A percentile compares a stretch with the other conserved stretches of the same genome.
Conservation (phyloP, 2,329 filamentous ascomycete genomes). For the Ceratocystis diversiconidia region DNA sequence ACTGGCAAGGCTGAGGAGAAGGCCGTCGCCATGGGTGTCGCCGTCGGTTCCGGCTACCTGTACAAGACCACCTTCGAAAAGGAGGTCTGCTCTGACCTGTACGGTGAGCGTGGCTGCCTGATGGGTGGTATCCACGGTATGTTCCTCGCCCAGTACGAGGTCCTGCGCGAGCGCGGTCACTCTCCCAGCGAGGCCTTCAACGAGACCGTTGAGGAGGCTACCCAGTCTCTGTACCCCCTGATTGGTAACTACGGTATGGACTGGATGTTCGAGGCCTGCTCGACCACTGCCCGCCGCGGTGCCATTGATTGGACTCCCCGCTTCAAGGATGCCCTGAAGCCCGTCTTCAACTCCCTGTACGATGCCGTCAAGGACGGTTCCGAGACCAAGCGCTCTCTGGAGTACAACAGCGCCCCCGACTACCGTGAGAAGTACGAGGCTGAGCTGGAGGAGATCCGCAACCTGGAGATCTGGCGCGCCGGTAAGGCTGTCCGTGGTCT, state of each 20-base stretch:
- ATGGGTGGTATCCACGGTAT: conserved; percentile 99
- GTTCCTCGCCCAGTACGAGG: conserved; percentile 99
- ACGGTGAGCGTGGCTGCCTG: conserved; percentile 98
- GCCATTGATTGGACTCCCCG: conserved; percentile 95
- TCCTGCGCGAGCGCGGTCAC: conserved; percentile 97
- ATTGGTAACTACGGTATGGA: conserved; percentile 98
- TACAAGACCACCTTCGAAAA: conserved; percentile 99
- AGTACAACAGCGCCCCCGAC: conserved; percentile 91
- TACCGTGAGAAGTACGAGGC: conserved; percentile 96
- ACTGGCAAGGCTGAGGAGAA: conserved; percentile 97
- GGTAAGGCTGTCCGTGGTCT: conserved; percentile 90
- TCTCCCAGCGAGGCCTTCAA: conserved; percentile 98
- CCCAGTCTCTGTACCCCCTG: conserved; percentile 91
- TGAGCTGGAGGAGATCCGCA: conserved; percentile 97
- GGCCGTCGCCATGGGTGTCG: conserved; percentile 90
- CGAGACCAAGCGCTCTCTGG: conserved; percentile 91
- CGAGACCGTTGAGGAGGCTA: conserved; percentile 99
- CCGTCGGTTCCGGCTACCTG: conserved; percentile 93
- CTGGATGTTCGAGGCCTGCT: conserved; percentile 99
- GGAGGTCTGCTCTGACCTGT: conserved; percentile 99
- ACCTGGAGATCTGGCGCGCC: conserved; percentile 97
- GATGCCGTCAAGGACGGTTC: conserved; percentile 78
- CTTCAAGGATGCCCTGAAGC: conserved; percentile 98
- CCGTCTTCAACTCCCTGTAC: conserved; percentile 96
- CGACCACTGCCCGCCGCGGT: conserved; percentile 92